Evolutionary conservation across 345 rosid species (phyloP), one percentile per base, ranked within the genome.

Genomic region (Linum tenue): DNA sequence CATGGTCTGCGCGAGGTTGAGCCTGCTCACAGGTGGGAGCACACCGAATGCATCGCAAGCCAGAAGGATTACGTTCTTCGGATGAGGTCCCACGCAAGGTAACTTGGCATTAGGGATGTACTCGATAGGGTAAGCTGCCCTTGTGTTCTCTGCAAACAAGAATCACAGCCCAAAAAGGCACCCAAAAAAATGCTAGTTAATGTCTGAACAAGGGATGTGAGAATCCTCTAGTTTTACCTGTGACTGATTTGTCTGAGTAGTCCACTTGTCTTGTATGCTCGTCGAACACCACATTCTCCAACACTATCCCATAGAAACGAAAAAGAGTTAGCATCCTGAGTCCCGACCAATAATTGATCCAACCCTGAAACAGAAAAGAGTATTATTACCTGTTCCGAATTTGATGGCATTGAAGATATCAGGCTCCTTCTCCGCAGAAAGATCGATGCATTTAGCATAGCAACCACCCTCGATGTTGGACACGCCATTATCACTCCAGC

Each of bases 401-500:
- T 90, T 92, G 76, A 90, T 88, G 74, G 98, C 96, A 64, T 92
- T 90, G 87, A 90, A 92, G 65, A 90, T 92, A 72, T 92, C 98
- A 62, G 96, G 96, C 72, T 92, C 98, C 77, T 88, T 92, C 67
- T 92, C 97, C 76, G 78, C 69, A 0, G 97, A 81, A 70, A 92
- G 97, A 75, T 90, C 98, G 68, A 92, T 82, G 78, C 98, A 92
- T 79, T 92, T 92, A 15, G 98, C 98, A 68, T 92, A 92, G 80
- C 98, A 90, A 36, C 97, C 98, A 15, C 98, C 98, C 79, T 92
- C 98, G 31, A 92, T 90, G 71, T 92, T 92, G 14, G 98, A 92
- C 60, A 92, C 96, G 64, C 98, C 96, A 56, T 76, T 84, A 59
- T 86, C 94, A 42, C 86, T 75, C 98, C 98, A 92, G 64, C 97